These are phyloP conservation scores for Paramecium tetraurelia DNA, from an alignment of 73 alveolate species.

Conservation along the genomic window DNA sequence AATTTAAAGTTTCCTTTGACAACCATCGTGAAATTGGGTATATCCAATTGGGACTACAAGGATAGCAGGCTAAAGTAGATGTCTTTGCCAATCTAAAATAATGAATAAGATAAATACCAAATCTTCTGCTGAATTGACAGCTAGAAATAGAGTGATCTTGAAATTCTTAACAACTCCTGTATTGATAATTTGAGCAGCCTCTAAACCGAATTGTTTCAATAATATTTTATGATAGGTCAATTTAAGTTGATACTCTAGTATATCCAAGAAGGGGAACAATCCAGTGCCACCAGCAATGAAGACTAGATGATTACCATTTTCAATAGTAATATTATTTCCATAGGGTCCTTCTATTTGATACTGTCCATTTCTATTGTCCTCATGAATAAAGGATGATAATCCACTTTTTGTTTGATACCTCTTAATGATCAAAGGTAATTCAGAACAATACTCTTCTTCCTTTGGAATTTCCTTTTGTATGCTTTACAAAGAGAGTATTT, in stretches of 20 bases:
- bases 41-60: neutral
- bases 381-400: neutral
- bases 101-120: neutral
- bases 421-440: neutral
- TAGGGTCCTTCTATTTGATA: slow-evolving; percentile 1
- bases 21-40: neutral
- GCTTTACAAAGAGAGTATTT: neutral
- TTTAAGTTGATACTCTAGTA: neutral
- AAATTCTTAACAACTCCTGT: neutral
- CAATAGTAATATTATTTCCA: neutral
- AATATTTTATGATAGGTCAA: neutral
- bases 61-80: neutral
- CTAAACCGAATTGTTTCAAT: neutral
- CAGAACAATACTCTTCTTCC: neutral
- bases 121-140: neutral
- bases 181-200: neutral
- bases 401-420: neutral
- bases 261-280: slow-evolving; percentile 1
- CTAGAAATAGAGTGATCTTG: neutral
- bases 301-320: neutral
- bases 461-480: neutral
- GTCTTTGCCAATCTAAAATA: slow-evolving; percentile 9
- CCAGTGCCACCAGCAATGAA: slow-evolving; percentile 29
- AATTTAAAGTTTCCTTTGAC: neutral
- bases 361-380: neutral